These are phyloP conservation scores for Boletus rubescentipes DNA, from an alignment of 768 basidiomycete species.

Conservation along the genomic window DNA sequence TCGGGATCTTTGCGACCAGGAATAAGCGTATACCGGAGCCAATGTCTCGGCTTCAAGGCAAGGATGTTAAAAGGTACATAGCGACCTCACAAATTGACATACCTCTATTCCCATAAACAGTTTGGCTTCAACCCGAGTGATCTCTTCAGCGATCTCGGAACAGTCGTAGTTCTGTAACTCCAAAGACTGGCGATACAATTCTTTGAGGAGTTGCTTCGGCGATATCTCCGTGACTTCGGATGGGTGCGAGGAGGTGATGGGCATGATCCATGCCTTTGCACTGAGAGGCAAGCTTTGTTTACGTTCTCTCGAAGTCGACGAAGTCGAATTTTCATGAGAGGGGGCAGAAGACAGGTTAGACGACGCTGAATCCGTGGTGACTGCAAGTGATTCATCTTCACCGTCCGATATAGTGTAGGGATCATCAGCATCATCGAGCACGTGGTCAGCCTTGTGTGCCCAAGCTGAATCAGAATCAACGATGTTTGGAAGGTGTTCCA, in stretches of 20 bases:
- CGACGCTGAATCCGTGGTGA: slow-evolving; percentile 34
- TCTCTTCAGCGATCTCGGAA: slow-evolving; percentile 78
- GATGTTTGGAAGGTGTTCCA: slow-evolving; percentile 62
- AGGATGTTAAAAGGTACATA: not conserved
- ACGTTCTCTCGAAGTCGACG: slow-evolving; percentile 50
- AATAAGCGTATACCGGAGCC: slow-evolving; percentile 76
- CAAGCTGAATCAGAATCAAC: slow-evolving; percentile 71
- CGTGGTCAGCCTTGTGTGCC: slow-evolving; percentile 66
- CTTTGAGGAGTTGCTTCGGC: slow-evolving; percentile 60
- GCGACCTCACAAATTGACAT: slow-evolving; percentile 16
- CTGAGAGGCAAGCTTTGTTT: slow-evolving; percentile 66
- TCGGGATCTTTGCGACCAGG: slow-evolving; percentile 64
- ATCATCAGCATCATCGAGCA: slow-evolving; percentile 63
- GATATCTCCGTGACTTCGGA: slow-evolving; percentile 40
- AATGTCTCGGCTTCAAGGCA: slow-evolving; percentile 71
- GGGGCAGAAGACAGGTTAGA: slow-evolving; percentile 24
- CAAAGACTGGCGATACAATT: slow-evolving; percentile 56
- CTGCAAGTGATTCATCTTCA: slow-evolving; percentile 41
- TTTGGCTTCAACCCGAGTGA: slow-evolving; percentile 70
- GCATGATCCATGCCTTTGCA: slow-evolving; percentile 43
- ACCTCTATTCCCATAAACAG: slow-evolving; percentile 80
- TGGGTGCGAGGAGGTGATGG: slow-evolving; percentile 27
- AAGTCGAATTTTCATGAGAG: slow-evolving; percentile 23
- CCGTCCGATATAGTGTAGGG: slow-evolving; percentile 53
- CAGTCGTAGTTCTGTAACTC: slow-evolving; percentile 58